Conservation (phyloP, 805 yeast genomes). For the Zygosaccharomyces bailii region DNA sequence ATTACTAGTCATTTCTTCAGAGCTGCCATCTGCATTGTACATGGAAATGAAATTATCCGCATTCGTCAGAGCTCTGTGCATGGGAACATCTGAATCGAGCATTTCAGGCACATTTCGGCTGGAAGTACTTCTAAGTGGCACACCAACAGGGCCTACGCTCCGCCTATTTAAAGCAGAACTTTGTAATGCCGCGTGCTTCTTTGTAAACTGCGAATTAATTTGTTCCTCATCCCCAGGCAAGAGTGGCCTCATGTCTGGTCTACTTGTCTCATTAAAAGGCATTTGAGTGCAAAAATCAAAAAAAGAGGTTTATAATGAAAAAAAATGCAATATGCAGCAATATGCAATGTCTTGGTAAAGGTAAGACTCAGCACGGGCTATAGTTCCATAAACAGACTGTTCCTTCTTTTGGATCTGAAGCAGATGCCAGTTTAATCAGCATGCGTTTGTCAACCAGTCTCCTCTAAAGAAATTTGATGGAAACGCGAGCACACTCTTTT, state of each 20-base stretch:
- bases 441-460: neutral
- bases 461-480: neutral
- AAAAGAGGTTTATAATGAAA: neutral
- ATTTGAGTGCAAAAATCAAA: neutral
- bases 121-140: conserved; percentile 23
- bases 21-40: conserved; percentile 10
- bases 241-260: conserved; percentile 25
- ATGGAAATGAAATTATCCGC: conserved; percentile 32
- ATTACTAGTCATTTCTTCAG: conserved; percentile 1
- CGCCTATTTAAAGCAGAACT: conserved; percentile 4
- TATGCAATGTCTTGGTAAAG: neutral
- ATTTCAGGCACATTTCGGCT: conserved; percentile 24
- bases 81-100: conserved; percentile 12
- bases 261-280: conserved; percentile 2
- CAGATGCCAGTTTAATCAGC: neutral
- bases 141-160: neutral
- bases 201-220: conserved; percentile 16
- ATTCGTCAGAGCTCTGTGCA: conserved; percentile 33
- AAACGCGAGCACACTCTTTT: neutral
- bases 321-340: neutral
- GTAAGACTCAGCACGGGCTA: neutral
- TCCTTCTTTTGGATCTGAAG: neutral
- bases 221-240: conserved; percentile 31
- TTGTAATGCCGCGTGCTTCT: conserved; percentile 8
- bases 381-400: conserved; percentile 1